Evolutionary conservation across 768 basidiomycete species (phyloP).

Genomic region (Tricholoma furcatifolium): DNA sequence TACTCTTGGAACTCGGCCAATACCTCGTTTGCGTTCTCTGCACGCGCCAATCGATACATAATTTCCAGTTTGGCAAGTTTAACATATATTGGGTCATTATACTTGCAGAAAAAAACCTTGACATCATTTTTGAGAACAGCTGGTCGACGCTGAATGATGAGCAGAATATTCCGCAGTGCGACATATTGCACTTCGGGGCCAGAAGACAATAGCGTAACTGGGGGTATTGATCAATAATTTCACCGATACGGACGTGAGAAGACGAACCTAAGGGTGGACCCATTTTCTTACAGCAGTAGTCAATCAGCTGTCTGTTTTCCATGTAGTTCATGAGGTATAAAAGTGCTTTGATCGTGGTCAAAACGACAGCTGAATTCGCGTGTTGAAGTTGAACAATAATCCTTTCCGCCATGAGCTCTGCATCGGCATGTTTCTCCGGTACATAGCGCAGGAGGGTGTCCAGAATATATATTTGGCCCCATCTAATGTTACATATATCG

Average conservation of each 20-base stretch:
- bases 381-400: constrained; percentile 93
- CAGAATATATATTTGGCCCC: constrained; percentile 98
- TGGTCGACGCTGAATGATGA: constrained; percentile 95
- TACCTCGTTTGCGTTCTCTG: constrained; percentile 91
- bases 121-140: constrained; percentile 94
- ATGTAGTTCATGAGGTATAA: constrained; percentile 99
- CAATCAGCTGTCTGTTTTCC: constrained; percentile 82
- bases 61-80: constrained; percentile 98
- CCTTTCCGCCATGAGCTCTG: constrained; percentile 93
- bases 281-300: constrained; percentile 96
- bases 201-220: constrained; percentile 93
- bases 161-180: constrained; percentile 90
- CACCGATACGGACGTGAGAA: neutral
- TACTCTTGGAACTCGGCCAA: constrained; percentile 95
- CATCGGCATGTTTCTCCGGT: constrained; percentile 85
- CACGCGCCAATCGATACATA: constrained; percentile 96
- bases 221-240: constrained; percentile 2
- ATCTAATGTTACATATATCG: constrained; percentile 47
- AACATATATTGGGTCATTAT: constrained; percentile 99
- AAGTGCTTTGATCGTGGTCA: constrained; percentile 96
- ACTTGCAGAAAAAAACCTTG: constrained; percentile 99
- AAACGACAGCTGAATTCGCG: constrained; percentile 98
- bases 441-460: constrained; percentile 93
- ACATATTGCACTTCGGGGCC: constrained; percentile 99
- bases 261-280: constrained; percentile 87